Conservation (phyloP, 2,329 filamentous ascomycete species). For the Rutstroemia sp. region DNA sequence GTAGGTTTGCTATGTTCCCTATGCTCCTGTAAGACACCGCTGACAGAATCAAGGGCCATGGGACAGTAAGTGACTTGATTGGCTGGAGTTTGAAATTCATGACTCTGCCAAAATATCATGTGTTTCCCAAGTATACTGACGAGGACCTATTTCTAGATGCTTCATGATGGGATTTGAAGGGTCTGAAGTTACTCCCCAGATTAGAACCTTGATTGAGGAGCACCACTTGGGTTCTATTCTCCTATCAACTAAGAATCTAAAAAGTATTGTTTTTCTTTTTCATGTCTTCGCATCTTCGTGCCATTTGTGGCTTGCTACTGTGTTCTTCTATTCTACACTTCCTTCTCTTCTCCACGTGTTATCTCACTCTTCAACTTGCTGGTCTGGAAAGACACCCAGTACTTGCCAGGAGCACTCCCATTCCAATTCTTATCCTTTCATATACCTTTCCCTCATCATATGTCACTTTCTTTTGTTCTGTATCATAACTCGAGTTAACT, state of each 20-base stretch:
- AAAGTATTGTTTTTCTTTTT: slow-evolving; percentile 46
- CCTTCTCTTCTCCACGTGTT: not conserved
- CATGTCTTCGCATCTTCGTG: no score
- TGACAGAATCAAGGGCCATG: slow-evolving; percentile 46
- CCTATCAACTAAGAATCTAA: slow-evolving; percentile 76
- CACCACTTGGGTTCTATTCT: slow-evolving; percentile 85
- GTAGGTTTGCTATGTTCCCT: slow-evolving; percentile 15
- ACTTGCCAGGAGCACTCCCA: not conserved
- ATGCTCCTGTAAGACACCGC: slow-evolving; percentile 2
- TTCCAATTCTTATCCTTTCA: not conserved
- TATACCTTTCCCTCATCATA: not conserved
- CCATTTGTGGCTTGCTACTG: not conserved
- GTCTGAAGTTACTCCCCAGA: slow-evolving; percentile 74
- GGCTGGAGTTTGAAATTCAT: slow-evolving; percentile 34
- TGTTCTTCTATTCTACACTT: slow-evolving; percentile 4
- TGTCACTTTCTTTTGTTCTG: not conserved
- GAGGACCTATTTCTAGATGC: not conserved
- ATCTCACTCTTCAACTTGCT: not conserved
- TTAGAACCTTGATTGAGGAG: slow-evolving; percentile 70
- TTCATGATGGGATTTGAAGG: slow-evolving; percentile 62
- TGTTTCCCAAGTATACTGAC: not conserved
- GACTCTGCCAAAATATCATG: not conserved
- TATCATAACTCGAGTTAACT: slow-evolving; percentile 15
- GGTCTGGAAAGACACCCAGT: no score
- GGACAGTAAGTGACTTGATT: slow-evolving; percentile 61